Evolutionary conservation across 345 rosid genomes (phyloP), one percentile per base, ranked within the genome.

Genomic region (rapeseed (Brassica napus)): DNA sequence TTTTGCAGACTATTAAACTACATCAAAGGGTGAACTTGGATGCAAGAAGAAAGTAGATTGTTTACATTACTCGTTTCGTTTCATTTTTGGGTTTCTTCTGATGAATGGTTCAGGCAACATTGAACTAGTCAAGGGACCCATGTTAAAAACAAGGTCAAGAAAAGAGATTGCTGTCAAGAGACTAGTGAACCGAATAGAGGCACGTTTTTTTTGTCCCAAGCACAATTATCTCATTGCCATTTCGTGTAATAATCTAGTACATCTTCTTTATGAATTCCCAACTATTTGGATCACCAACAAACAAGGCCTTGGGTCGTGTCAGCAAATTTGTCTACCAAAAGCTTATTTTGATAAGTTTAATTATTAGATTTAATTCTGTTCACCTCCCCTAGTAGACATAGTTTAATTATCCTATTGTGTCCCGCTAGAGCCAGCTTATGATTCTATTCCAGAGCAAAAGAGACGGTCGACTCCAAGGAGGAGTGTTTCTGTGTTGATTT

Each of bases 211-310:
- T 47, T 15, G 15, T 5, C 15, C 55, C 15, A 14, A 14, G 14
- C 16, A 3, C 55, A 12, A 47, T 47, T 14, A 14, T 47, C 75
- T 79, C 78, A 73, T 32, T 73, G 75, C 74, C 82, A 59, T 58
- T 21, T 79, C 82, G 60, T 78, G 81, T 72, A 37, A 37, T 44
- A 72, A 65, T 71, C 39, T 55, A 54, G 47, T 6, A 72, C 55
- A 65, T 34, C 67, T 72, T 72, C 77, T 78, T 78, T 78, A 62
- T 65, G 15, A 65, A 55, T 64, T 71, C 32, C 55, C 66, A 71
- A 71, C 76, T 72, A 65, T 78, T 57, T 78, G 49, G 34, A 39
- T 78, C 72, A 5, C 26, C 65, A 37, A 71, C 81, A 28, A 57
- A 78, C 76, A 71, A 64, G 5, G 8, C 58, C 58, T 58, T 57